These are phyloP conservation scores for Secale cereale DNA, from an alignment of 176 grass and related monocot genomes.

Conservation along the genomic window DNA sequence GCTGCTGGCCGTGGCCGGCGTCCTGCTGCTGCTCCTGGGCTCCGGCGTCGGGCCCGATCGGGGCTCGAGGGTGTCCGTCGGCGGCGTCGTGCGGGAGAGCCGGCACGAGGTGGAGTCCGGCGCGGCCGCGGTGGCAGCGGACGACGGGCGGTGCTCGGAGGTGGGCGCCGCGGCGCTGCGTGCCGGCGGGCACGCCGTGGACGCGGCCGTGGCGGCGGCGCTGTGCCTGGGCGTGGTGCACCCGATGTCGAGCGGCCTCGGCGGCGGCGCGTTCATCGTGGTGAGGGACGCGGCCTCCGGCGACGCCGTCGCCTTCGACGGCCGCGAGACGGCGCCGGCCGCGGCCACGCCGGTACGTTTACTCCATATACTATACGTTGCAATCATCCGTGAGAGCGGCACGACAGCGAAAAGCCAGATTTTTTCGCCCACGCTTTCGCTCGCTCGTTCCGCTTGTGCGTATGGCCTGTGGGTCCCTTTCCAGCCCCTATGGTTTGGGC, in stretches of 20 bases:
- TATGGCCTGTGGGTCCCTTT: neutral
- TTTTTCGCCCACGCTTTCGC: too few relatives aligned
- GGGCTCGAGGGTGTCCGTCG: neutral
- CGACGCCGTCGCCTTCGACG: conserved; percentile 68
- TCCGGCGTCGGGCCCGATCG: neutral
- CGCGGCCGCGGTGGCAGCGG: conserved; percentile 59
- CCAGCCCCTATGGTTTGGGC: neutral
- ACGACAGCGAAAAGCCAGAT: neutral
- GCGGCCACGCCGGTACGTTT: conserved; percentile 56
- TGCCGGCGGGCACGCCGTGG: conserved; percentile 79
- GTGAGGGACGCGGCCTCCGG: conserved; percentile 55
- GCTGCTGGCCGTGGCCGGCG: conserved; percentile 32
- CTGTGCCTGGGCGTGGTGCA: conserved; percentile 91
- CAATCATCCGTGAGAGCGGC: neutral
- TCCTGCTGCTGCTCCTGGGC: conserved; percentile 17
- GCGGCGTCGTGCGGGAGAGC: neutral
- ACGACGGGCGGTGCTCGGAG: conserved; percentile 84
- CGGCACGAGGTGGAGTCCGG: conserved; percentile 39
- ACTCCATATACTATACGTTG: neutral
- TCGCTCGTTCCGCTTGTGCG: neutral
- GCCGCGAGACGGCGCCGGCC: conserved; percentile 79
- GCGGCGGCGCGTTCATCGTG: conserved; percentile 82
- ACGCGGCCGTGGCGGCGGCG: conserved; percentile 63
- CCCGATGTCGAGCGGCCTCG: conserved; percentile 78
- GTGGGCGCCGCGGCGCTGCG: conserved; percentile 59